Percentiles rank a stretch among this genome's conserved stretches.
These are phyloP conservation scores for Quercus phellos DNA, from an alignment of 331 rosid species.

Conservation along the genomic window DNA sequence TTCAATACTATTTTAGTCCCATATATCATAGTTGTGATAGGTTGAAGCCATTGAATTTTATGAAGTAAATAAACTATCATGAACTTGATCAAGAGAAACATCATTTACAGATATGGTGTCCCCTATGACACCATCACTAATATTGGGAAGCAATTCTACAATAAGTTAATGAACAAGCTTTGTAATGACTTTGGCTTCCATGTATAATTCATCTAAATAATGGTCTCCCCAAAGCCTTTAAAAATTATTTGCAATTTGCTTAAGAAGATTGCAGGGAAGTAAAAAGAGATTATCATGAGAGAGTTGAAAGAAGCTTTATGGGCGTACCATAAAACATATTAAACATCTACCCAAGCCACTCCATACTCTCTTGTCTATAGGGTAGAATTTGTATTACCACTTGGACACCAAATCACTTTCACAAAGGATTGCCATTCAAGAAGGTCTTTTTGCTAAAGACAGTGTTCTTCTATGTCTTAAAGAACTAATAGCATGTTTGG, in stretches of 20 bases:
- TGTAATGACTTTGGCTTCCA: neutral
- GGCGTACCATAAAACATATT: neutral
- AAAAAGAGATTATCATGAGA: no score
- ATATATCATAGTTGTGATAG: neutral
- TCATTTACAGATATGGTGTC: neutral
- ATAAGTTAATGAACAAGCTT: neutral
- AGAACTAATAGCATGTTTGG: neutral
- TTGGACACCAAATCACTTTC: neutral
- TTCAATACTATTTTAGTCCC: no score
- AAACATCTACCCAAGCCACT: neutral
- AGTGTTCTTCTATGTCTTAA: neutral
- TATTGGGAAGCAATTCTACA: neutral
- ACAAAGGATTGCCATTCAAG: neutral
- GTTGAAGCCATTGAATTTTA: neutral
- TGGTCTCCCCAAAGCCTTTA: no score
- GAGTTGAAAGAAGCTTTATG: neutral
- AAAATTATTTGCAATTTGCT: no score
- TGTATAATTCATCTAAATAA: neutral
- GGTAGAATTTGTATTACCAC: neutral
- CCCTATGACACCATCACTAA: neutral
- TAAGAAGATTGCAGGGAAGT: no score
- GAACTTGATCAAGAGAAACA: neutral
- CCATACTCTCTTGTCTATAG: neutral
- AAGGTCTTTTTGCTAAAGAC: neutral
- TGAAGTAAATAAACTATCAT: neutral